Base-by-base conservation (phyloP, 257 asterid genomes). In the Salvia miltiorrhiza region DNA sequence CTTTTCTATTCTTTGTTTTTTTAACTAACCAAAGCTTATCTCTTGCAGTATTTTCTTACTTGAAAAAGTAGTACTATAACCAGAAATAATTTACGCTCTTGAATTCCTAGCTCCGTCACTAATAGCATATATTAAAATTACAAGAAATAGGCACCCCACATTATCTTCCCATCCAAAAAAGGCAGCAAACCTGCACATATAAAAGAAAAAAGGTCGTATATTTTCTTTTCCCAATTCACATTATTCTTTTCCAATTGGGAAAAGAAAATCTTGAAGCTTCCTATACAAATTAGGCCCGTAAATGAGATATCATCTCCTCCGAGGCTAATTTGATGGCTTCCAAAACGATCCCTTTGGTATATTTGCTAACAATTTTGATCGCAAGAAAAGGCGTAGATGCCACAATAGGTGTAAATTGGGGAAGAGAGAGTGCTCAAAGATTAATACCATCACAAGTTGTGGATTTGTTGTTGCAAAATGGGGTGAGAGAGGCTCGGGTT, bases 401-500 rank as follows among this genome's bases (percentile, higher is more conserved):
- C 1, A 43, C 19, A 16, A 60, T 79, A 33, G 83, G 80, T 0
- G 55, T 75, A 0, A 75, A 71, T 6, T 76, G 79, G 78, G 77
- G 77, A 9, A 43, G 76, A 17, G 8, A 24, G 9, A 63, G 10
- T 13, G 48, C 24, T 2, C 81, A 72, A 14, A 72, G 56, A 50
- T 19, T 80, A 55, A 14, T 76, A 1, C 84, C 84, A 1, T 72
- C 84, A 0, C n/a, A 10, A 60, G 84, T 76, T 17, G 77, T 80
- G 5, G 84, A 80, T 53, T 14, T 80, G 59, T 4, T 76, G 43
- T 26, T 80, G 37, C 84, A 80, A 11, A 80, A 80, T 11, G 57
- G 56, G 1, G 23, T 79, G 13, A 12, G 5, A 7, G 57, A 56
- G 9, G 80, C 73, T 4, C 66, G 80, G 8, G 3, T 79, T 11